Conservation (phyloP, 2,329 filamentous ascomycete genomes). For the Penicillium sp. region DNA sequence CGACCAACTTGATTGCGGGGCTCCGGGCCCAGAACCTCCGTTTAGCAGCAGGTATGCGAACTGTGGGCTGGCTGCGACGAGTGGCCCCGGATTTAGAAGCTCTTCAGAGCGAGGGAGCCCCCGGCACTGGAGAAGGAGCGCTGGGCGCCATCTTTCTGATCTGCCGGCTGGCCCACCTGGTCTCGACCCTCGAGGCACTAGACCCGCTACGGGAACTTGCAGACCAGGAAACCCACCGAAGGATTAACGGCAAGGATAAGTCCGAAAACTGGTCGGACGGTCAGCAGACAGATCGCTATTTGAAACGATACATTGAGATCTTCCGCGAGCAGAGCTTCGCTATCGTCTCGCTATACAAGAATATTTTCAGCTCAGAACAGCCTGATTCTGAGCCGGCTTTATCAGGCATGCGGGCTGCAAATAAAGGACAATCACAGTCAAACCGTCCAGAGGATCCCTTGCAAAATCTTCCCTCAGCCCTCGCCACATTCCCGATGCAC, state of each 20-base stretch:
- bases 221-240: slow-evolving; percentile 67
- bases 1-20: slow-evolving; percentile 72
- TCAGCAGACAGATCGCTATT: slow-evolving; percentile 87
- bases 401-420: slow-evolving; percentile 25
- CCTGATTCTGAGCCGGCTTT: slow-evolving; percentile 32
- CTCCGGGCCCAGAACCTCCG: slow-evolving; percentile 76
- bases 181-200: slow-evolving; percentile 74
- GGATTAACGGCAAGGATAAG: slow-evolving; percentile 31
- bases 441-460: slow-evolving; percentile 29
- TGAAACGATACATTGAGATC: slow-evolving; percentile 95
- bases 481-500: slow-evolving; percentile 80
- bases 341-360: slow-evolving; percentile 90
- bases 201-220: slow-evolving; percentile 82
- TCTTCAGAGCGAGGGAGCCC: slow-evolving; percentile 25
- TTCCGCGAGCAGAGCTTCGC: slow-evolving; percentile 97
- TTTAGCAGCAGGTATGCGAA: slow-evolving; percentile 82
- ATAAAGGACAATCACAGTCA: slow-evolving; percentile 22
- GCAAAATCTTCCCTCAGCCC: slow-evolving; percentile 63
- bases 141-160: slow-evolving; percentile 82
- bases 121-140: slow-evolving; percentile 55
- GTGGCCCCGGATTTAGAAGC: slow-evolving; percentile 74
- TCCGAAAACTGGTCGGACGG: slow-evolving; percentile 51
- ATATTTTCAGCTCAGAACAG: slow-evolving; percentile 67
- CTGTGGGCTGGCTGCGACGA: slow-evolving; percentile 82
- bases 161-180: slow-evolving; percentile 74